A percentile compares a stretch with the other conserved stretches of the same genome.
phyloP scores from a whole-genome alignment of 352 stramenopile genomes.

The Phytophthora pisi region DNA sequence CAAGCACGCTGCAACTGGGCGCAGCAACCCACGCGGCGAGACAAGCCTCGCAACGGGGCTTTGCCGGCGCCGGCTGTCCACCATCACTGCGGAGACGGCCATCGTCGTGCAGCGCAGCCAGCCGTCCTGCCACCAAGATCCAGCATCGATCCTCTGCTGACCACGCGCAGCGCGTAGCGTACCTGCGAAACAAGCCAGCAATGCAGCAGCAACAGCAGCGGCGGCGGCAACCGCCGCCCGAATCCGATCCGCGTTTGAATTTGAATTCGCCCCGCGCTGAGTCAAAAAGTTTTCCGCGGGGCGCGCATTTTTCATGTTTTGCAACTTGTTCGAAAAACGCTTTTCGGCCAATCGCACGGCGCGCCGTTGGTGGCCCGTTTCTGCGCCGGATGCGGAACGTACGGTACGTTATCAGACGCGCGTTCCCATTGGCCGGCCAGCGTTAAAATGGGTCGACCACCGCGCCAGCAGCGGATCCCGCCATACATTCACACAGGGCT shows the following conservation, averaged over 20 bases:
- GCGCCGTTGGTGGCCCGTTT: neutral
- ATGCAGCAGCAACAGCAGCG: neutral
- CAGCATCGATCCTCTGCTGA: neutral
- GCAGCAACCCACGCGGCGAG: neutral
- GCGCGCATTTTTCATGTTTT: neutral
- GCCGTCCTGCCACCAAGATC: neutral
- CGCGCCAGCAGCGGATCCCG: neutral
- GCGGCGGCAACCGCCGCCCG: neutral
- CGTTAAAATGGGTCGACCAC: constrained; percentile 31
- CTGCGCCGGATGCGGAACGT: neutral
- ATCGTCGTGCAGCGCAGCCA: neutral
- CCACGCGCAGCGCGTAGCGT: neutral
- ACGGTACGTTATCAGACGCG: constrained; percentile 22
- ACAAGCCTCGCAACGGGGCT: neutral
- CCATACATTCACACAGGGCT: neutral
- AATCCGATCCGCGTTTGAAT: neutral
- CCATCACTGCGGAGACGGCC: neutral
- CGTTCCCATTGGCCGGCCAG: constrained; percentile 29
- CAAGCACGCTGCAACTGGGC: neutral
- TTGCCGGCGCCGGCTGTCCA: neutral
- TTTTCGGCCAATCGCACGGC: neutral
- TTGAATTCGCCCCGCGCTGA: neutral
- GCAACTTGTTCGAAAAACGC: neutral
- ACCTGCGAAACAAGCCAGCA: no score
- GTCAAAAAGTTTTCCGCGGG: neutral